Evolutionary conservation across 345 rosid genomes (phyloP), one percentile per base, ranked within the genome.

Genomic region (Cardamine occulta): DNA sequence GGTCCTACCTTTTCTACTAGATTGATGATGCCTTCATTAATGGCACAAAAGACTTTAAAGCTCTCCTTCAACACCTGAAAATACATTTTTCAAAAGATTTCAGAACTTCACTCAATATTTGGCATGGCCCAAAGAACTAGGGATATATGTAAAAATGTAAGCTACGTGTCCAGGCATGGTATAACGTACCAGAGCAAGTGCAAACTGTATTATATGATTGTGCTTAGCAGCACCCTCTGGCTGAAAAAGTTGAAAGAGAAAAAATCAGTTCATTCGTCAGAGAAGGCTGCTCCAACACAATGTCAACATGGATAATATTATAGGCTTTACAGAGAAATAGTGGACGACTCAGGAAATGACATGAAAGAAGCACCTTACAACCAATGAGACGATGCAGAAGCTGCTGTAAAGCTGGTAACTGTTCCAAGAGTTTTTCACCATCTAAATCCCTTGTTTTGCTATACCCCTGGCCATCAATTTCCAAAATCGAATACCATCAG

Each of bases 21-120:
- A 82, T 91, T 91, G 81, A 91, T 91, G 53, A 91, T 91, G 76
- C 97, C 97, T 78, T 89, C 97, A 76, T 91, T 91, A 72, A 91
- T 82, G 69, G 96, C 88, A 67, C 97, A 91, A 57, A 89, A 91
- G 32, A 89, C 82, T 86, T 91, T 91, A 73, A 91, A 91, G 74
- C 96, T 91, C 87, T 91, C 97, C 66, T 91, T 91, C 82, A 91
- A 80, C 23, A 89, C 97, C 97, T 91, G 86, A 66, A 84, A 66
- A 79, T 66, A 61, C 39, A 69, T 68, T 11, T 32, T 12, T 14
- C 12, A 12, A 34, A 49, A 13, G 13, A 63, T 6, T 18, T 34
- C 40, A 55, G 14, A 39, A 19, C 45, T 51, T 51, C 51, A 55
- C 8, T 66, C 31, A 67, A 60, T 52, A 53, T 35, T 42, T 17